Conservation (phyloP, 2,329 filamentous ascomycete species). For the Cercospora zeina region DNA sequence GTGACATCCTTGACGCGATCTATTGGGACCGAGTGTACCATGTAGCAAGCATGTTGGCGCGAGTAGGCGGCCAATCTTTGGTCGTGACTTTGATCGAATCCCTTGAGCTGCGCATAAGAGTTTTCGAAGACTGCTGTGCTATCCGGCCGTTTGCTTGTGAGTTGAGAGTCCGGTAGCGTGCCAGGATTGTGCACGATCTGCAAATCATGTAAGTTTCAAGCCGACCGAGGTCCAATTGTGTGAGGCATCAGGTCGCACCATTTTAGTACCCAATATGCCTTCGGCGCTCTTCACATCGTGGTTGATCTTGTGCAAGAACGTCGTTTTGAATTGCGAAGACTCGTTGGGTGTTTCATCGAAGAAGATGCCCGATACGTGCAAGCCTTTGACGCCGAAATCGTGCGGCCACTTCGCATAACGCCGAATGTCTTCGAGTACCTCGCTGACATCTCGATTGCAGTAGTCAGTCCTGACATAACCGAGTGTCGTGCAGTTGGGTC, state of each 20-base stretch:
- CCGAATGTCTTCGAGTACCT: slow-evolving; percentile 30
- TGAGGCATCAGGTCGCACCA: slow-evolving; percentile 2
- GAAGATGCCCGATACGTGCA: slow-evolving; percentile 35
- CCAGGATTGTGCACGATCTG: slow-evolving; percentile 30
- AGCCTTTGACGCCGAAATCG: slow-evolving; percentile 23
- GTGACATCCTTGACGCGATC: slow-evolving; percentile 19
- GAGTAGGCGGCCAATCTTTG: slow-evolving; percentile 15
- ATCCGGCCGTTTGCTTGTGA: slow-evolving; percentile 21
- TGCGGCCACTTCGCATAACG: slow-evolving; percentile 34
- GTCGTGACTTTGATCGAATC: slow-evolving; percentile 11
- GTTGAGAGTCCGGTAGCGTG: slow-evolving; percentile 22
- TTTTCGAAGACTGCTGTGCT: slow-evolving; percentile 27
- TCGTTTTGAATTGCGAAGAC: slow-evolving; percentile 19
- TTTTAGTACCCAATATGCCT: slow-evolving; percentile 11
- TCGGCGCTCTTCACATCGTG: slow-evolving; percentile 18
- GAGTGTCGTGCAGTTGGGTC: slow-evolving; percentile 33
- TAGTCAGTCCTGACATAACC: slow-evolving; percentile 36
- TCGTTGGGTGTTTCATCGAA: slow-evolving; percentile 34
- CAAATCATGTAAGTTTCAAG: slow-evolving; percentile 13
- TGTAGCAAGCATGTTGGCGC: slow-evolving; percentile 21
- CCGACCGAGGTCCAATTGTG: slow-evolving; percentile 6
- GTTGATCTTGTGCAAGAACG: slow-evolving; percentile 24
- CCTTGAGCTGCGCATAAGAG: slow-evolving; percentile 17
- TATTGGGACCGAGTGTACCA: slow-evolving; percentile 26
- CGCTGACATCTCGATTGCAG: slow-evolving; percentile 27